A percentile compares a stretch with the other conserved stretches of the same genome.
phyloP scores from a whole-genome alignment of 345 rosid species.

The Corchorus olitorius region DNA sequence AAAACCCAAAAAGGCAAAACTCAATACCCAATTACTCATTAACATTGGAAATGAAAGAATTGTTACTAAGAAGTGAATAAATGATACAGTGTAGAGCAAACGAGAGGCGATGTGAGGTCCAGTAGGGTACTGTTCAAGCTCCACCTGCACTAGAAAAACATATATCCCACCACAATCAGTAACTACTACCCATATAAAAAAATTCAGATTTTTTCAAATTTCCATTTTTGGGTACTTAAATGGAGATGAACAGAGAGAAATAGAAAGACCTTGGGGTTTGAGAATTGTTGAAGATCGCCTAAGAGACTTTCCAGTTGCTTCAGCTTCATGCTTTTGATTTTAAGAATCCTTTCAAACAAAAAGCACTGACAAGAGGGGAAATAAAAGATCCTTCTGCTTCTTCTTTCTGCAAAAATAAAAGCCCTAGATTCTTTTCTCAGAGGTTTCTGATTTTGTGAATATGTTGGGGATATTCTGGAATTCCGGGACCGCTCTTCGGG shows the following conservation, averaged over 20 bases:
- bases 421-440: background rate
- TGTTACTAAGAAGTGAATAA: background rate
- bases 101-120: slow-evolving; percentile 98
- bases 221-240: background rate
- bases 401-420: background rate
- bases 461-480: too few species aligned
- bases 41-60: background rate
- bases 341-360: background rate
- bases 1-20: background rate
- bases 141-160: slow-evolving; percentile 50
- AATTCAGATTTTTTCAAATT: background rate
- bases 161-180: background rate
- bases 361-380: background rate
- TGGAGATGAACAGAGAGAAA: background rate
- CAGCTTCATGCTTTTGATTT: slow-evolving; percentile 61
- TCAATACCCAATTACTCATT: slow-evolving; percentile 8
- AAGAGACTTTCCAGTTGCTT: slow-evolving; percentile 84
- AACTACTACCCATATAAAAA: background rate
- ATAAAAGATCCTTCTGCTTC: background rate
- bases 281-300: slow-evolving; percentile 76
- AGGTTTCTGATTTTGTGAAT: too few species aligned
- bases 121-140: slow-evolving; percentile 95
- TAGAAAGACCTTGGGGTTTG: slow-evolving; percentile 62
- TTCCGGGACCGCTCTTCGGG: too few species aligned
- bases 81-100: slow-evolving; percentile 74